Conservation (phyloP, 1,139 yeast species). For the Blastobotrys persicus region DNA sequence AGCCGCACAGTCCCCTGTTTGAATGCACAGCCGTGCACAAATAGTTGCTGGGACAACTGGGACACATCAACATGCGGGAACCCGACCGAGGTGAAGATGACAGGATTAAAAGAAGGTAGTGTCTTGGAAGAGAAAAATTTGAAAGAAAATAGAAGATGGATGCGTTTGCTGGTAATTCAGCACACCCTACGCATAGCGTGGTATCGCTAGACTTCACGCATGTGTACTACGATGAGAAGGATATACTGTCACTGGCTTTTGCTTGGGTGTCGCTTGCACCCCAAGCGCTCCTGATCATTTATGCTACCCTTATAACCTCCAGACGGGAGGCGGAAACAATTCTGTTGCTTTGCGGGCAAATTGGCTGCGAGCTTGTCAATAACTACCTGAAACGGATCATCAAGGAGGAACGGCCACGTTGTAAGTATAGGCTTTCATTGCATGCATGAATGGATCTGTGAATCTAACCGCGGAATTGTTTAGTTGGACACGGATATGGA, state of each 20-base stretch:
- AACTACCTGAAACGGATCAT: slow-evolving; percentile 61
- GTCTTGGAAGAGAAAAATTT: neutral
- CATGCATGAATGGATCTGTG: neutral
- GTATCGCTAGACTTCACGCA: slow-evolving; percentile 49
- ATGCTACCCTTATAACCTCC: slow-evolving; percentile 77
- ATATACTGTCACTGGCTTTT: slow-evolving; percentile 54
- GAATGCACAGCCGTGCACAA: neutral
- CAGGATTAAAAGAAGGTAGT: neutral
- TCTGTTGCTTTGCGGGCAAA: slow-evolving; percentile 81
- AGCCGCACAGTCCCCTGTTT: no score
- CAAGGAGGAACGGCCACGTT: slow-evolving; percentile 72
- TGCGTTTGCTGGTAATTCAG: neutral
- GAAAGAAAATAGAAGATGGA: neutral
- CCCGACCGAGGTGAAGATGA: neutral
- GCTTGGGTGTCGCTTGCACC: slow-evolving; percentile 85
- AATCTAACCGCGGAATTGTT: slow-evolving; percentile 36
- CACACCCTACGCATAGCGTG: neutral
- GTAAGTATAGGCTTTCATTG: slow-evolving; percentile 36
- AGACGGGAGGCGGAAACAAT: slow-evolving; percentile 86
- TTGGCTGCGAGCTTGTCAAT: slow-evolving; percentile 70
- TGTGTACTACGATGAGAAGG: slow-evolving; percentile 72
- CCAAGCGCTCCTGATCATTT: slow-evolving; percentile 71
- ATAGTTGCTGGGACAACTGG: neutral
- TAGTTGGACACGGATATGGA: slow-evolving; percentile 64
- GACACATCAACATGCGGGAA: neutral